Conservation (phyloP, 202 grass and related monocot genomes). For the Zizania palustris region DNA sequence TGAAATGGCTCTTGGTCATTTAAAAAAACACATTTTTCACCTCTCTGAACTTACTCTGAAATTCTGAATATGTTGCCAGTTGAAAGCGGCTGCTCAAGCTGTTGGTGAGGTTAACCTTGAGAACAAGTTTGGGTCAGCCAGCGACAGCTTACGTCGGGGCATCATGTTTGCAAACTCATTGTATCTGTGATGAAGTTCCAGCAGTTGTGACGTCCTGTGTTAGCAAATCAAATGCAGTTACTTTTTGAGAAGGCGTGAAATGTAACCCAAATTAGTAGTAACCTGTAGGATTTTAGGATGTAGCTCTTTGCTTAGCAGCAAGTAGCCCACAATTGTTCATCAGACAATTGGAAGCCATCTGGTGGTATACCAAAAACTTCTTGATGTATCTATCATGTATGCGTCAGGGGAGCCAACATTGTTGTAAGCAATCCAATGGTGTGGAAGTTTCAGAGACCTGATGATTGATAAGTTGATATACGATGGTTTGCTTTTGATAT, state of each 20-base stretch:
- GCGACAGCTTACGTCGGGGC: constrained; percentile 76
- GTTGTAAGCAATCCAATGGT: background rate
- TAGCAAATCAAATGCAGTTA: constrained; percentile 16
- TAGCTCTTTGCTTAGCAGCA: constrained; percentile 12
- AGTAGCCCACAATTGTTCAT: background rate
- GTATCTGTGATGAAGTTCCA: constrained; percentile 63
- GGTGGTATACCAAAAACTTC: background rate
- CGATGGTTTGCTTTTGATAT: background rate
- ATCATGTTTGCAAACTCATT: constrained; percentile 98
- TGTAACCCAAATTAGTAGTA: background rate
- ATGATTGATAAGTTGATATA: background rate
- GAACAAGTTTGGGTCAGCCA: constrained; percentile 70
- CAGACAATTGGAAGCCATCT: background rate
- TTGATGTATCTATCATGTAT: background rate
- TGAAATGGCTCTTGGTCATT: background rate
- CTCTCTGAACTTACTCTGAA: background rate
- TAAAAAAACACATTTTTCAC: background rate
- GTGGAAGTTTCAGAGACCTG: background rate
- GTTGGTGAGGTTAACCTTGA: constrained; percentile 72
- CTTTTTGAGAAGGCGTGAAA: constrained; percentile 17
- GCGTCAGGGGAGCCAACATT: background rate
- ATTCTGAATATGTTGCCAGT: constrained; percentile 54
- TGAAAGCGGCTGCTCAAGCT: constrained; percentile 75
- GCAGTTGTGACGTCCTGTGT: constrained; percentile 15
- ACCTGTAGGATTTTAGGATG: constrained; percentile 9